Evolutionary conservation across 176 grass and related monocot genomes (phyloP), one percentile per base, ranked within the genome.

Genomic region (Juncus effusus): DNA sequence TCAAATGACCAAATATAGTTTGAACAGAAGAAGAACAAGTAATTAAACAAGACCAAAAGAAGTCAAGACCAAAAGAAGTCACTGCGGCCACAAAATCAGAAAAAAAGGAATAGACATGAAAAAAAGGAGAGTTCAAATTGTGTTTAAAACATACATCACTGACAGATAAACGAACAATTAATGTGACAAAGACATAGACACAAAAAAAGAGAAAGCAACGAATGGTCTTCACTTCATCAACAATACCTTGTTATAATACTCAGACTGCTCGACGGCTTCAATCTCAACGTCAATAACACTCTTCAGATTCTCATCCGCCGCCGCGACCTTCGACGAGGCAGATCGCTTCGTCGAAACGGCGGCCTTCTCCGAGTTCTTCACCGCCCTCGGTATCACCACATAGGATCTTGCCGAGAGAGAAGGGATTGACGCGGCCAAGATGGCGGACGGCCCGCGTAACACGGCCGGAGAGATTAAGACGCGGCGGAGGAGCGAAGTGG

Each of bases 221-320:
- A 28, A 28, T 28, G 19, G 19, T 28, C 19, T 28, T 28, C 19
- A 28, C 19, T 28, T 28, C 19, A 28, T 47, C 9, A 9, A 59
- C 35, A 58, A 39, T 41, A 84, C 69, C 75, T 76, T 37, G 16
- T 38, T 72, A 39, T n/a, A 59, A 2, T 54, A 28, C 42, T 84
- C 69, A 1, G 81, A 62, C 53, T 84, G 47, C 37, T 56, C 36
- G 10, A 54, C 69, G 7, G 69, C 49, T 13, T 74, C 62, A 45
- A 84, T 78, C 63, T 84, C 81, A 15, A 45, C 73, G 61, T 78
- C 62, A 16, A 84, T 53, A 10, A 84, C 76, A 42, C 62, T 63
- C 61, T 51, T 67, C 12, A 78, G 69, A 35, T 68, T 78, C 56
- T 78, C 81, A 10, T 84, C 69, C 35, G 69, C 76, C 16, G 68